These are phyloP conservation scores for Cadophora sp. DNA, from an alignment of 2,329 filamentous ascomycete genomes.

Conservation along the genomic window DNA sequence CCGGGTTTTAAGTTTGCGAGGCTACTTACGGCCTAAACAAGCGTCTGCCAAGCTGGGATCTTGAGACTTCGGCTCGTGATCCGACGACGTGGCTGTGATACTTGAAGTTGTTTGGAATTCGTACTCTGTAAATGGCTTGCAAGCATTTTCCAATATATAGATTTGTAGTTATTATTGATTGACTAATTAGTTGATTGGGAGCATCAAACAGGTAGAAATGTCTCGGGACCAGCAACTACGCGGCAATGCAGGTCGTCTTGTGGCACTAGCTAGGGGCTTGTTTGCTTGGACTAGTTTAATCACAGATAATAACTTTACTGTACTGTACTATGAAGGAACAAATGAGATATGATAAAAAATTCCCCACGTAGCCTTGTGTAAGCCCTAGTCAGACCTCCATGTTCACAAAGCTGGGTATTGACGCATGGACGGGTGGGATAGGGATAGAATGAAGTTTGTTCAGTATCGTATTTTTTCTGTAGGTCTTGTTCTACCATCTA, in stretches of 20 bases:
- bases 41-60: conserved; percentile 20
- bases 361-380: too few relatives aligned
- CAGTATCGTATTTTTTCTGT: background rate
- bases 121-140: too few relatives aligned
- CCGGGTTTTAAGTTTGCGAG: conserved; percentile 20
- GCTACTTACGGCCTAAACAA: conserved; percentile 5
- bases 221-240: background rate
- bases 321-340: too few relatives aligned
- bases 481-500: background rate
- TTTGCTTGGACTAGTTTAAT: too few relatives aligned
- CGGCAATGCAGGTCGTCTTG: background rate
- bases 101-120: background rate
- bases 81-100: background rate
- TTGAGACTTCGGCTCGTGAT: background rate
- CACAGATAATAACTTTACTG: too few relatives aligned
- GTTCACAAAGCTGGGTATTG: too few relatives aligned
- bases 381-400: too few relatives aligned
- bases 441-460: background rate
- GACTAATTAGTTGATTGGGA: background rate
- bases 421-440: too few relatives aligned
- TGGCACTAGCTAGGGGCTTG: background rate
- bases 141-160: too few relatives aligned
- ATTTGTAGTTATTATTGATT: too few relatives aligned
- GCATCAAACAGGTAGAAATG: background rate
- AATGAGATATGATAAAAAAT: too few relatives aligned